Base-by-base conservation (phyloP, 768 basidiomycete species). In the Termitomyces sp. region DNA sequence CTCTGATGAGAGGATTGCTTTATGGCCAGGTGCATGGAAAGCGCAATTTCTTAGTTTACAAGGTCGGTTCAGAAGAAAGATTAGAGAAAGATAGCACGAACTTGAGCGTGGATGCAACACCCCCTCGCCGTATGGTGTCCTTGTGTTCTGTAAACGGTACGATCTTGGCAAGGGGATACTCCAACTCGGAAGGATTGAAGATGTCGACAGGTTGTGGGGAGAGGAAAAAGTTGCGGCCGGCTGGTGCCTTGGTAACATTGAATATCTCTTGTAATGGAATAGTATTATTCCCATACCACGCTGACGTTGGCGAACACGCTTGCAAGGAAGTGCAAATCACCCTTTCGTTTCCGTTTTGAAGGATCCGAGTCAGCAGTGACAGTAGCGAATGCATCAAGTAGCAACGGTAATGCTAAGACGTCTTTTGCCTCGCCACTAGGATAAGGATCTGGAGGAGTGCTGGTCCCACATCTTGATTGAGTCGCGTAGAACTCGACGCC, bases 261-360 rank as follows among this genome's bases (percentile, higher is more conserved):
- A 34, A 53, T 13, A 39, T 4, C 9, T 4, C 9, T 24, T 11
- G 27, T 11, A 9, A n/a, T 6, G 41, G 20, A 27, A 5, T 34
- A 30, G 33, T 7, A 51, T 4, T 7, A 16, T 15, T 33, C 41
- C 33, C 63, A n/a, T 59, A 95, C 95, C 63, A 84, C 81, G 54
- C 84, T 89, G 57, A 97, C 72, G 69, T 98, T 98, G 12, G 95
- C 94, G 68, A 98, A 97, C 13, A 98, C 96, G 62, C 88, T 92
- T 1, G 95, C 87, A 22, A 98, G 76, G 72, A 98, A 98, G 73
- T 98, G 90, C 18, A 96, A 79, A 48, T 88, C 79, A 50, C 87
- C 93, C 73, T 94, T 95, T 47, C 87, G 76, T 44, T 72, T 69
- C 49, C 80, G 78, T 65, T 81, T 79, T 27, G 77, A 75, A 1